Evolutionary conservation across 306 rosid species (phyloP), one percentile per base, ranked within the genome.

Genomic region (Hippophae gyantsensis): DNA sequence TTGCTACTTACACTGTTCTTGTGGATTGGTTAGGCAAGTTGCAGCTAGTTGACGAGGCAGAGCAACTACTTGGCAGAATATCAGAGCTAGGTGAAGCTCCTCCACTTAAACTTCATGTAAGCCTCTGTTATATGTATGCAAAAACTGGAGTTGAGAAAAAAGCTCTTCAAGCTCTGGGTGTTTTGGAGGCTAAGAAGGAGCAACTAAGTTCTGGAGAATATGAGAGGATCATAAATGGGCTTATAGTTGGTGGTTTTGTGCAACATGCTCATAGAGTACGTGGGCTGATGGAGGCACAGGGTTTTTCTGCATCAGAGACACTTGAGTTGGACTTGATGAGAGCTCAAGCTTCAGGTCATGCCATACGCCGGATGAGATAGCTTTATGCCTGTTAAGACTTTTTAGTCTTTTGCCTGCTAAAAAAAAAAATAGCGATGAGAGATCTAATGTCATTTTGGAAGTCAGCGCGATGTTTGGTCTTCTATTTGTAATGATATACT

Each of bases 21-120:
- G 71, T 92, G 63, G 99, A 88, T 63, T 92, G 96, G 99, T 56
- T 92, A 54, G 83, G 79, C 27, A 82, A 68, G 76, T 60, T 92
- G 87, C 82, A 76, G 69, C 93, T 92, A 54, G 71, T 92, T 57
- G 75, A 79, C 13, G 96, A 92, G 78, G 95, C 71, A n/a, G 96
- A 92, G 72, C 86, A 85, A 48, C 55, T 92, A 49, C 43, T 88
- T 62, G 82, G 69, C 14, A 88, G 84, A 82, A 80, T 92, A 50
- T 72, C 85, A 6, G 62, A 69, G 74, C 93, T 6, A 66, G 96
- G 93, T 8, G 88, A 85, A 63, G 76, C 78, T 38, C 90, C 84
- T 67, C 89, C 99, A 48, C n/a, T 84, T 0, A 81, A 79, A 71
- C 69, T 92, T 71, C 89, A 88, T 63, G 80, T 85, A 61, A 79